These are phyloP conservation scores for Zygosaccharomyces pseudobailii DNA, from an alignment of 1,139 yeast genomes.

Conservation along the genomic window DNA sequence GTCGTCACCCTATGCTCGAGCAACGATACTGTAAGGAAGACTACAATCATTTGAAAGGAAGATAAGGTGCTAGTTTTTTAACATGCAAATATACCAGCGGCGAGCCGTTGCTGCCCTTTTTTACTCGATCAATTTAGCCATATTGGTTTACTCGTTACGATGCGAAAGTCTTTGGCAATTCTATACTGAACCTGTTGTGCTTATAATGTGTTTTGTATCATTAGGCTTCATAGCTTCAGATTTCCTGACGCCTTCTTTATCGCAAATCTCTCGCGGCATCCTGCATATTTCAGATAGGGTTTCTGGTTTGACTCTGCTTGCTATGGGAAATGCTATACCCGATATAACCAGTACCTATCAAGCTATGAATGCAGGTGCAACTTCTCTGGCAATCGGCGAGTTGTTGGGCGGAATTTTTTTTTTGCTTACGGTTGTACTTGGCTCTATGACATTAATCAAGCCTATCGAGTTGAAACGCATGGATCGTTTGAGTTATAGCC, in stretches of 20 bases:
- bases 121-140: constrained; percentile 9
- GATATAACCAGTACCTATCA: constrained; percentile 82
- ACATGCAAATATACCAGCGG: constrained; percentile 10
- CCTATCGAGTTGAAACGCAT: constrained; percentile 17
- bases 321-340: constrained; percentile 90
- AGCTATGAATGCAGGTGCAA: constrained; percentile 65
- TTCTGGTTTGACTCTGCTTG: constrained; percentile 82
- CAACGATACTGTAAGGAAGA: not conserved
- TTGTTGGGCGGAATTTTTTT: constrained; percentile 61
- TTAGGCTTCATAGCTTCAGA: constrained; percentile 32
- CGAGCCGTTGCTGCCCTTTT: constrained; percentile 13
- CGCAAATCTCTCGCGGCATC: constrained; percentile 27
- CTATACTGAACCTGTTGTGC: constrained; percentile 15
- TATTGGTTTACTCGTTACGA: constrained; percentile 4
- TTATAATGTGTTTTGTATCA: constrained; percentile 24
- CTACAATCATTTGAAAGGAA: not conserved
- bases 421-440: constrained; percentile 29
- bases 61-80: not conserved
- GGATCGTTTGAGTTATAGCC: constrained; percentile 1
- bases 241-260: constrained; percentile 30
- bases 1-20: not conserved
- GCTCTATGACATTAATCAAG: constrained; percentile 24
- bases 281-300: constrained; percentile 68
- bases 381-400: constrained; percentile 82
- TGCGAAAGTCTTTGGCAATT: constrained; percentile 9